Evolutionary conservation across 192 early-diverging fungal species (phyloP), one percentile per base, ranked within the genome.

Genomic region (Haplosporangium gracile): DNA sequence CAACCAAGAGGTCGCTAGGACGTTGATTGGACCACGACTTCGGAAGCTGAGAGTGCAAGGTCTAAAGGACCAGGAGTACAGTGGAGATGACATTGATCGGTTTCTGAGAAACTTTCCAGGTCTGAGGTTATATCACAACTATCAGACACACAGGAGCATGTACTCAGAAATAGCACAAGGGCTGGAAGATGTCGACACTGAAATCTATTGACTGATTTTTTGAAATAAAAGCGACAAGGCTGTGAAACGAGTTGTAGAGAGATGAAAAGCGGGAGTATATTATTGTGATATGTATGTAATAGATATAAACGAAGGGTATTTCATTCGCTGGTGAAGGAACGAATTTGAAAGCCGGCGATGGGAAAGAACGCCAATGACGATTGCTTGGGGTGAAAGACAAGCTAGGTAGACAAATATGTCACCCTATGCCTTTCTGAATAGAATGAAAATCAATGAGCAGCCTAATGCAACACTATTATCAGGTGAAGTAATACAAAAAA

Each of bases 391-490:
- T 11, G 60, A 65, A 29, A 29, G 2, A 57, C n/a, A 11, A 26
- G 49, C 20, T 4, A 15, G 16, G 10, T 24, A 65, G 29, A 65
- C 29, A 65, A 18, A 51, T 51, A 22, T 32, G 60, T 24, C 29
- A 10, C 60, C 68, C 69, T 68, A 81, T 22, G 79, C 45, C 79
- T 82, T 82, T 71, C 75, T 39, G 43, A 82, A 82, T 6, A 82
- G 75, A 38, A 82, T 77, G 39, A 82, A 82, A n/a, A 82, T 82
- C 40, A 82, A 39, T 0, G 75, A 82, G 29, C 81, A 77, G 11
- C 75, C 75, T 34, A 77, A n/a, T 36, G 74, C 70, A 18, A 81
- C 79, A 55, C 79, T 75, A 34, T 51, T 26, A 4, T 34, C 45
- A 51, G 40, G 70, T 10, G 16, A 40, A 72, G 70, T 9, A 15